These are phyloP conservation scores for Capsella rubella DNA, from an alignment of 441 rosid species.

Conservation along the genomic window DNA sequence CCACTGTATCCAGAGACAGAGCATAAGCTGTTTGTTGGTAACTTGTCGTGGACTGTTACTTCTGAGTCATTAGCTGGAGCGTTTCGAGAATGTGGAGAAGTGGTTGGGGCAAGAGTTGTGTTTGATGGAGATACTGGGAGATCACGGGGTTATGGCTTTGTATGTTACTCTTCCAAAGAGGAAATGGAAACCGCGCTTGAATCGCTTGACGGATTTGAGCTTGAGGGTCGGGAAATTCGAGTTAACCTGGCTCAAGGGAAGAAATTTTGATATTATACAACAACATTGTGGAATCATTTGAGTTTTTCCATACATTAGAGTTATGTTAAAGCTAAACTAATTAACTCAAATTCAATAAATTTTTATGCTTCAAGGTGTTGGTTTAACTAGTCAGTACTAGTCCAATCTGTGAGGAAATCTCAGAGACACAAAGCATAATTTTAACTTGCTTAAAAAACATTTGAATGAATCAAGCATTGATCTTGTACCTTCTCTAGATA, in stretches of 20 bases:
- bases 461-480: slow-evolving; percentile 5
- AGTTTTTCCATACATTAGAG: background rate
- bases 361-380: slow-evolving; percentile 6
- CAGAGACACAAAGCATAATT: too few species aligned
- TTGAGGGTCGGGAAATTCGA: slow-evolving; percentile 79
- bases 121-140: slow-evolving; percentile 84
- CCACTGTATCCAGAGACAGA: slow-evolving; percentile 89
- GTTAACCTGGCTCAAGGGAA: slow-evolving; percentile 78
- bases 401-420: background rate
- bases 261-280: slow-evolving; percentile 45
- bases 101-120: slow-evolving; percentile 85
- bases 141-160: slow-evolving; percentile 87
- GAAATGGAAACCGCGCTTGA: slow-evolving; percentile 87
- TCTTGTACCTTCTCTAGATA: background rate
- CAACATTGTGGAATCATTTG: slow-evolving; percentile 18
- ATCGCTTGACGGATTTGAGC: slow-evolving; percentile 75
- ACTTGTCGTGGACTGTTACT: slow-evolving; percentile 85
- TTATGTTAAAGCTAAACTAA: slow-evolving; percentile 15
- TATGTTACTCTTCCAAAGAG: slow-evolving; percentile 60
- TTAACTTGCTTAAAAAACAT: too few species aligned
- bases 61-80: slow-evolving; percentile 73
- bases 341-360: slow-evolving; percentile 17
- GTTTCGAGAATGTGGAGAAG: slow-evolving; percentile 74
- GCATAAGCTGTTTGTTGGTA: slow-evolving; percentile 82
- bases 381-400: background rate